phyloP scores from a whole-genome alignment of 441 rosid genomes.

The Gossypium laxum region DNA sequence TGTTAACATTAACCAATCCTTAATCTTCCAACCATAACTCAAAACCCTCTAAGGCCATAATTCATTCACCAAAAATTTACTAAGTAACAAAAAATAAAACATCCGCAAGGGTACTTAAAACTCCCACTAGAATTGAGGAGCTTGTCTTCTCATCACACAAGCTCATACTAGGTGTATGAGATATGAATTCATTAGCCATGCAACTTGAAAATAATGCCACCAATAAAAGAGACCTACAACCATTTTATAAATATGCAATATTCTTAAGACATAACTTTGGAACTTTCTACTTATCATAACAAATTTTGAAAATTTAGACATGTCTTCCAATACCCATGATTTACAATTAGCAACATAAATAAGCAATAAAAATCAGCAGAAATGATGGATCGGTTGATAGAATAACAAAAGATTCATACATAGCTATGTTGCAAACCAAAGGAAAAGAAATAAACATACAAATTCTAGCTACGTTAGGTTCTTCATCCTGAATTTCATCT shows the following conservation, averaged over 20 bases:
- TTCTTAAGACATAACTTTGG: background rate
- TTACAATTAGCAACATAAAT: background rate
- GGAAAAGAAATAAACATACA: constrained; percentile 31
- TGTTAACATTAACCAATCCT: background rate
- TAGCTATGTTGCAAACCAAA: background rate
- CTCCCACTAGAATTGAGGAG: background rate
- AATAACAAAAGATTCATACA: background rate
- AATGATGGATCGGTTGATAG: background rate
- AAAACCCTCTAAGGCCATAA: background rate
- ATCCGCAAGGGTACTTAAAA: background rate
- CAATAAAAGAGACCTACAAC: background rate
- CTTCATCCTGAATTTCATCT: constrained; percentile 90
- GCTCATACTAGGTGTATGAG: background rate
- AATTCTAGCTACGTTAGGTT: constrained; percentile 72
- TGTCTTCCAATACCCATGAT: background rate
- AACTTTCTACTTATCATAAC: background rate
- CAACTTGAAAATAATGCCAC: background rate
- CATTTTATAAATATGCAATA: background rate
- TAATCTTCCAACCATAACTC: background rate
- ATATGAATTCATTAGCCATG: background rate
- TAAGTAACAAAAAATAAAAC: background rate
- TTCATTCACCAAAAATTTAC: background rate
- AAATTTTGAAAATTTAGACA: background rate
- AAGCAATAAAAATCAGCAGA: background rate
- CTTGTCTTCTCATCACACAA: background rate